These are phyloP conservation scores for Magnaporthiopsis incrustans DNA, from an alignment of 2,329 filamentous ascomycete genomes.

Conservation along the genomic window DNA sequence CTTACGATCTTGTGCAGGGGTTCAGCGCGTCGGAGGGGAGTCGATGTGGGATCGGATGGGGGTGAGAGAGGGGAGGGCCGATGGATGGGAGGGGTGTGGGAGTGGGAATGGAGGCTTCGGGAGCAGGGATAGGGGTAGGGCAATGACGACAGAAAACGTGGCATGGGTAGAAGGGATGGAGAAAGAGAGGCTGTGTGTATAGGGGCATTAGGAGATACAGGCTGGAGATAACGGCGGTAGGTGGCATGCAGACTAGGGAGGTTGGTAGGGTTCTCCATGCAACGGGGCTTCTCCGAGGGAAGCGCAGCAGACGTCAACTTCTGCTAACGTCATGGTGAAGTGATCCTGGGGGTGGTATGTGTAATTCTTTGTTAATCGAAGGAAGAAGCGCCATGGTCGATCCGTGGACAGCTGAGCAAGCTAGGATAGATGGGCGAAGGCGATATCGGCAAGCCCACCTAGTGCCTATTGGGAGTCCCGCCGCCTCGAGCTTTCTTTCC, in stretches of 20 bases:
- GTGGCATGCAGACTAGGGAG: neutral
- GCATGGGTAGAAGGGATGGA: neutral
- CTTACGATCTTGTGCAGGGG: neutral
- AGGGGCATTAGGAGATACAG: neutral
- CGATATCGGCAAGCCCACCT: too few relatives aligned
- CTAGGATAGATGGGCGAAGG: too few relatives aligned
- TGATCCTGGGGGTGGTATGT: too few relatives aligned
- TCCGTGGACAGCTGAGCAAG: too few relatives aligned
- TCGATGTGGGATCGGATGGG: neutral
- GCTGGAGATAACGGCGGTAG: neutral
- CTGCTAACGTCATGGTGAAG: too few relatives aligned
- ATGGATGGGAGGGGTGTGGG: neutral
- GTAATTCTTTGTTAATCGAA: too few relatives aligned
- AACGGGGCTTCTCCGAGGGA: too few relatives aligned
- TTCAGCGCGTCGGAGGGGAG: neutral
- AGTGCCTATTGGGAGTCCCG: neutral
- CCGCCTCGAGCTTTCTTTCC: neutral
- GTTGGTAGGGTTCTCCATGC: too few relatives aligned
- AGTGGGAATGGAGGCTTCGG: neutral
- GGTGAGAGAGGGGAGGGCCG: neutral
- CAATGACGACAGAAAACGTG: neutral
- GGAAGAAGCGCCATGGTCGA: too few relatives aligned
- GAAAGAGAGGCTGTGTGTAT: neutral
- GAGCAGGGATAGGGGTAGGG: neutral
- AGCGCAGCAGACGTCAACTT: too few relatives aligned